Evolutionary conservation across 1,284 basidiomycete genomes (phyloP).

Genomic region (Phellopilus nigrolimitatus): DNA sequence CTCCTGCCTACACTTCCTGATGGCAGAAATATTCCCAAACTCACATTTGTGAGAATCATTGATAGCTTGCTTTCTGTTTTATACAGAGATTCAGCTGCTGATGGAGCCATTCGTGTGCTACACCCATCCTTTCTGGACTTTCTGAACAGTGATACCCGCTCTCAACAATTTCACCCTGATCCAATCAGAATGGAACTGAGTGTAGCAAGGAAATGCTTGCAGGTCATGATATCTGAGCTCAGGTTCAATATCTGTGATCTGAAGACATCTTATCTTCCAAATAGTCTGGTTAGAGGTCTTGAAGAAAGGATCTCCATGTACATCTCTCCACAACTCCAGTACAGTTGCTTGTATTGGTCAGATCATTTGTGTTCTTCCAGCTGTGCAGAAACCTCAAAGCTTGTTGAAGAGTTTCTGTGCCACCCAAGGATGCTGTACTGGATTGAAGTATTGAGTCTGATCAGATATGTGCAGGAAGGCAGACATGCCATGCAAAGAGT

Average conservation of each 20-base stretch:
- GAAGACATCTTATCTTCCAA: conserved; percentile 26
- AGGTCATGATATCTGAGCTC: conserved; percentile 30
- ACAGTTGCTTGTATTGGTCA: conserved; percentile 3
- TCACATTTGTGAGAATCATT: not conserved
- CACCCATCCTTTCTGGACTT: conserved; percentile 18
- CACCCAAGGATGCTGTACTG: too few species aligned
- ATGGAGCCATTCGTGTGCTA: not conserved
- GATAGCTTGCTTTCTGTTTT: conserved; percentile 1
- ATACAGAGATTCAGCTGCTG: not conserved
- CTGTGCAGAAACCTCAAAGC: not conserved
- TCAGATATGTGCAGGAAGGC: too few species aligned
- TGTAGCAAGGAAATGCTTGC: conserved; percentile 24
- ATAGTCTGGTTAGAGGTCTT: conserved; percentile 25
- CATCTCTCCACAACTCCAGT: not conserved
- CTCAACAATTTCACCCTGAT: not conserved
- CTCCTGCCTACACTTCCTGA: not conserved
- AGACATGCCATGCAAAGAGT: too few species aligned
- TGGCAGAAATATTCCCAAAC: not conserved
- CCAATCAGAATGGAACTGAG: not conserved
- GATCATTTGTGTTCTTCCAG: not conserved
- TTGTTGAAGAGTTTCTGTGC: too few species aligned
- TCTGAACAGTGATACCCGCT: not conserved
- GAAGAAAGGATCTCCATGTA: not conserved
- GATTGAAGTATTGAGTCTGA: too few species aligned
- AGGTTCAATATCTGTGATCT: conserved; percentile 32